Conservation (phyloP, 2,329 filamentous ascomycete species). For the Colletotrichum higginsianum region DNA sequence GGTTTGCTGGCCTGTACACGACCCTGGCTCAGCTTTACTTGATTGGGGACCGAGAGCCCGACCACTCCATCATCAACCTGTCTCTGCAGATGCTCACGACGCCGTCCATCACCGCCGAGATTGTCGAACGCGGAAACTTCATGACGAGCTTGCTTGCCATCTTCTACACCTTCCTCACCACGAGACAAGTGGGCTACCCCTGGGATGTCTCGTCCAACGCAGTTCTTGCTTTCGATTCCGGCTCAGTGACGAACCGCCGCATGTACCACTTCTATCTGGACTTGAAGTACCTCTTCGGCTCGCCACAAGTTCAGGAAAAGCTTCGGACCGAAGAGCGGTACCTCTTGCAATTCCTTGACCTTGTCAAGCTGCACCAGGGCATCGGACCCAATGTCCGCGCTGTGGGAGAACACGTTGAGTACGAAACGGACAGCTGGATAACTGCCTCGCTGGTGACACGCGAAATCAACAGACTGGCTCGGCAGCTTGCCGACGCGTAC, state of each 20-base stretch:
- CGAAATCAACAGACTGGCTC: conserved; percentile 93
- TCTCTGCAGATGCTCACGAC: conserved; percentile 97
- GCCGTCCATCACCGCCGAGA: conserved; percentile 94
- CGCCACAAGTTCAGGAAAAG: conserved; percentile 88
- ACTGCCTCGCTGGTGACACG: conserved; percentile 94
- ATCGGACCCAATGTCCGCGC: conserved; percentile 96
- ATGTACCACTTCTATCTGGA: conserved; percentile 99
- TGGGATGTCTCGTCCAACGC: conserved; percentile 89
- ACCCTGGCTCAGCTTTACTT: conserved; percentile 94
- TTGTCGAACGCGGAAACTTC: conserved; percentile 96
- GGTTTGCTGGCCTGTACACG: conserved; percentile 97
- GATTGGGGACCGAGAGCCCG: conserved; percentile 94
- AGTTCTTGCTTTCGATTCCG: conserved; percentile 92
- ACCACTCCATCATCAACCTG: conserved; percentile 98
- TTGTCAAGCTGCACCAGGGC: conserved; percentile 96
- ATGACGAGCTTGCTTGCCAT: conserved; percentile 96
- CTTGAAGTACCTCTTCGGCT: conserved; percentile 90
- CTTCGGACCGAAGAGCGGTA: conserved; percentile 89
- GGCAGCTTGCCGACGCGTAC: conserved; percentile 91
- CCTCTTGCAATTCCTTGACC: conserved; percentile 92
- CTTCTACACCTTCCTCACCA: conserved; percentile 96
- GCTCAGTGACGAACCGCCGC: conserved; percentile 92
- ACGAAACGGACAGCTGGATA: conserved; percentile 98
- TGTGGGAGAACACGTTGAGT: conserved; percentile 96
- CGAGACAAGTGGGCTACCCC: conserved; percentile 93